These are phyloP conservation scores for Phaeodactylum tricornutum DNA, from an alignment of 108 stramenopile species.

Conservation along the genomic window DNA sequence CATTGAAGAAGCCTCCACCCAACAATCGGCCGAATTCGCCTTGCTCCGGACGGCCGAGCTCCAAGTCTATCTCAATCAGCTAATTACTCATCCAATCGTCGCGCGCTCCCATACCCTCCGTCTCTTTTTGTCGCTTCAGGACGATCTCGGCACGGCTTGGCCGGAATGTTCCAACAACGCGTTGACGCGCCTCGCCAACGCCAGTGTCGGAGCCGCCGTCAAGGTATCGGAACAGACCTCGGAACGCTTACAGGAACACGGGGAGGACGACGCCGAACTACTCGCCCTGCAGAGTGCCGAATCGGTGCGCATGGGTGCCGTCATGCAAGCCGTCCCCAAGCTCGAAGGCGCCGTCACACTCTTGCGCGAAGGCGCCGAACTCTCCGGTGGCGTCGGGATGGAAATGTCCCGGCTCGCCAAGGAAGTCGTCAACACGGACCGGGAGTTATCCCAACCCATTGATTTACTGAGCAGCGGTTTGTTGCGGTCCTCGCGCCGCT, in stretches of 20 bases:
- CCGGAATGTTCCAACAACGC: slow-evolving; percentile 74
- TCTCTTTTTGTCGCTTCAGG: slow-evolving; percentile 69
- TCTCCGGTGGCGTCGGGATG: slow-evolving; percentile 53
- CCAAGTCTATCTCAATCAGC: slow-evolving; percentile 46
- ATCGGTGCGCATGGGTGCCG: slow-evolving; percentile 58
- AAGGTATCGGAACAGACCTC: slow-evolving; percentile 11
- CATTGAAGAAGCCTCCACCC: slow-evolving; percentile 72
- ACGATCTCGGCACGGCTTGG: slow-evolving; percentile 87
- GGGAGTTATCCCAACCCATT: slow-evolving; percentile 27
- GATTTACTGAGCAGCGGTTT: slow-evolving; percentile 51
- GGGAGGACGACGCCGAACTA: slow-evolving; percentile 76
- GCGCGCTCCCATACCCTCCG: slow-evolving; percentile 38
- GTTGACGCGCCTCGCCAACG: slow-evolving; percentile 49
- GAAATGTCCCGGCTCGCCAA: slow-evolving; percentile 66
- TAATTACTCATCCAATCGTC: slow-evolving; percentile 54
- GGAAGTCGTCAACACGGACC: slow-evolving; percentile 33
- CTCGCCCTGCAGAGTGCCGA: slow-evolving; percentile 56
- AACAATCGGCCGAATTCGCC: slow-evolving; percentile 79
- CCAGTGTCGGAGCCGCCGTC: slow-evolving; percentile 4
- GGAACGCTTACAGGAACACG: slow-evolving; percentile 21
- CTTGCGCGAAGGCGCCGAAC: slow-evolving; percentile 54
- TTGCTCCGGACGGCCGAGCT: slow-evolving; percentile 53
- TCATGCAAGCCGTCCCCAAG: slow-evolving; percentile 75
- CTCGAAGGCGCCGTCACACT: slow-evolving; percentile 61
- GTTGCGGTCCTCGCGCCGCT: slow-evolving; percentile 54